phyloP scores from a whole-genome alignment of 257 asterid species.

The Petunia axillaris region DNA sequence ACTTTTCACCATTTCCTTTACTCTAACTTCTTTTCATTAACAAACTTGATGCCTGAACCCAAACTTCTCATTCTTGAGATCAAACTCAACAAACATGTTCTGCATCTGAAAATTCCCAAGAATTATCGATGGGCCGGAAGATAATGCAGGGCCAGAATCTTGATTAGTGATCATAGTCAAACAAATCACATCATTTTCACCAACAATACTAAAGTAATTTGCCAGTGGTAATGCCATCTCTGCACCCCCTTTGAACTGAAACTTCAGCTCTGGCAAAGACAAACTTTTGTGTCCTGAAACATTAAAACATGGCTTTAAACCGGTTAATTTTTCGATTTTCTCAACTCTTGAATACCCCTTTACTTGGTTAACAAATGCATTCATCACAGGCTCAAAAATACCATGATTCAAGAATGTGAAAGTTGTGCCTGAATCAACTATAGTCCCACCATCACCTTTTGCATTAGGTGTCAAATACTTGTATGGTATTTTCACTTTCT shows the following conservation, averaged over 20 bases:
- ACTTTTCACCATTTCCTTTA: not conserved
- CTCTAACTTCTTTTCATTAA: slow-evolving; percentile 33
- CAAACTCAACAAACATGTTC: slow-evolving; percentile 75
- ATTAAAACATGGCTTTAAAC: slow-evolving; percentile 74
- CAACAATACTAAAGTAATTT: slow-evolving; percentile 62
- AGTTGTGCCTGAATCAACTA: slow-evolving; percentile 88
- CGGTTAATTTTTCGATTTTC: slow-evolving; percentile 51
- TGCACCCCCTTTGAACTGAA: slow-evolving; percentile 82
- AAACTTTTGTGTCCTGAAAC: slow-evolving; percentile 45
- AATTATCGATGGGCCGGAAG: slow-evolving; percentile 72
- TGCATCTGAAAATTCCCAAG: slow-evolving; percentile 88
- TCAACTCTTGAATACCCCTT: slow-evolving; percentile 49
- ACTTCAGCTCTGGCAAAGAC: slow-evolving; percentile 57
- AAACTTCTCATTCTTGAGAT: slow-evolving; percentile 67
- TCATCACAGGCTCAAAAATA: slow-evolving; percentile 40
- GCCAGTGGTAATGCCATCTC: slow-evolving; percentile 69
- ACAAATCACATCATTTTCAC: slow-evolving; percentile 48
- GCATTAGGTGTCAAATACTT: slow-evolving; percentile 49
- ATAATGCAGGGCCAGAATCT: slow-evolving; percentile 39
- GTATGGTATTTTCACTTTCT: slow-evolving; percentile 50
- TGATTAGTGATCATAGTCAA: slow-evolving; percentile 58
- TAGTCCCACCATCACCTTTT: slow-evolving; percentile 76
- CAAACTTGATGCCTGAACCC: slow-evolving; percentile 71
- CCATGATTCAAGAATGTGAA: slow-evolving; percentile 58
- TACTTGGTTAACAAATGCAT: slow-evolving; percentile 55